Base-by-base conservation (phyloP, 2,329 filamentous ascomycete species). In the Pyrenophora tritici-repentis region DNA sequence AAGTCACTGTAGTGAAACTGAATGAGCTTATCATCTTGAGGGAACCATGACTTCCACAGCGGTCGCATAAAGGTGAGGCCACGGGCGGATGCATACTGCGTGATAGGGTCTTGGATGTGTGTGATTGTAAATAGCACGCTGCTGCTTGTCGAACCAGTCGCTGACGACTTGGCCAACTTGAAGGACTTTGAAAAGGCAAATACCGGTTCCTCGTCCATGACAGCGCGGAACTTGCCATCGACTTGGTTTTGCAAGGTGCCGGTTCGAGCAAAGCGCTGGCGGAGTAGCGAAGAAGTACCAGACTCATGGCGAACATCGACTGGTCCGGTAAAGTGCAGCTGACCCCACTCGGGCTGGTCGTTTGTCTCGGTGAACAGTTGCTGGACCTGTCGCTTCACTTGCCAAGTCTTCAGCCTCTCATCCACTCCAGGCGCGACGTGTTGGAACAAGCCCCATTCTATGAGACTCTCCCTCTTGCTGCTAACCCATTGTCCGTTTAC, bases 291-390 rank as follows among this genome's bases (percentile, higher is more conserved):
- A 6, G 90, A 88, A 16, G 84, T 85, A 24, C 89, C 90, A 56
- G 83, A 84, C 73, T 93, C 85, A 67, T 92, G 86, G 20, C 82
- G 78, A 14, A 83, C 84, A 66, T 87, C 81, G 36, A 79, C 76
- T 17, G 90, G 89, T 1, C 81, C 90, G 17, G 87, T 87, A 68
- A 95, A 90, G 72, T 90, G 83, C 50, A 95, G 73, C 22, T 85
- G 87, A 3, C 91, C 91, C 91, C 91, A 95, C 81, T 95, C 90
- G 1, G 88, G 83, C 36, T 87, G 86, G 63, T 95, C 91, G 36
- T 75, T 75, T 47, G 81, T 65, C 71, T 95, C 91, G 1, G 87
- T 89, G 46, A 94, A 83, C n/a, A 89, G 77, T 68, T 87, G 79
- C 71, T 93, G 83, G 6, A 79, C 69, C 50, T 75, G 75, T 33